These are phyloP conservation scores for Akanthomyces lecanii DNA, from an alignment of 2,329 filamentous ascomycete genomes.

Conservation along the genomic window DNA sequence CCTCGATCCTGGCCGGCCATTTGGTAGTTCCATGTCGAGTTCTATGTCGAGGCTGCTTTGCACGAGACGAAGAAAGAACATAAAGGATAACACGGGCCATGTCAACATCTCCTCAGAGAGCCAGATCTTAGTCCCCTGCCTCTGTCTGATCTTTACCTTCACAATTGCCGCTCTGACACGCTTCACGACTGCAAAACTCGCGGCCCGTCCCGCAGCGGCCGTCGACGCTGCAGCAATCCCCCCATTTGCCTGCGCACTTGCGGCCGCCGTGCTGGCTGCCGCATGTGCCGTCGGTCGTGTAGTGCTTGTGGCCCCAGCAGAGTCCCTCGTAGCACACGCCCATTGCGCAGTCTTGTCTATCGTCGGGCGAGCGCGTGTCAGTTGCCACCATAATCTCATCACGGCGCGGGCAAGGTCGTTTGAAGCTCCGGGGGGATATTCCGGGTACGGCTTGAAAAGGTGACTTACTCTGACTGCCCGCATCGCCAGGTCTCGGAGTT, in stretches of 20 bases:
- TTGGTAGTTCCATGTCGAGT: no score
- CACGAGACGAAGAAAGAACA: no score
- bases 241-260: conserved; percentile 31
- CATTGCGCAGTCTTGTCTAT: conserved; percentile 28
- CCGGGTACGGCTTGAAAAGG: no score
- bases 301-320: conserved; percentile 28
- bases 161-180: conserved; percentile 23
- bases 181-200: conserved; percentile 22
- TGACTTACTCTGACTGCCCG: conserved; percentile 25
- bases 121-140: neutral
- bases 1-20: no score
- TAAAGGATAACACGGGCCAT: no score
- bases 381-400: no score
- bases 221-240: conserved; percentile 28
- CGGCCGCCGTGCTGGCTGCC: conserved; percentile 27
- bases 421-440: no score
- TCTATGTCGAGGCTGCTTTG: no score
- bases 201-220: conserved; percentile 26
- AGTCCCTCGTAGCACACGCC: conserved; percentile 32
- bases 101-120: no score
- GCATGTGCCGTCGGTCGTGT: conserved; percentile 33
- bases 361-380: no score
- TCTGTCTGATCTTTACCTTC: neutral
- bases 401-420: no score
- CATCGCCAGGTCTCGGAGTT: conserved; percentile 31